A percentile compares a stretch with the other conserved stretches of the same genome.
These are phyloP conservation scores for Phellopilus nigrolimitatus DNA, from an alignment of 1,284 basidiomycete genomes.

Conservation along the genomic window DNA sequence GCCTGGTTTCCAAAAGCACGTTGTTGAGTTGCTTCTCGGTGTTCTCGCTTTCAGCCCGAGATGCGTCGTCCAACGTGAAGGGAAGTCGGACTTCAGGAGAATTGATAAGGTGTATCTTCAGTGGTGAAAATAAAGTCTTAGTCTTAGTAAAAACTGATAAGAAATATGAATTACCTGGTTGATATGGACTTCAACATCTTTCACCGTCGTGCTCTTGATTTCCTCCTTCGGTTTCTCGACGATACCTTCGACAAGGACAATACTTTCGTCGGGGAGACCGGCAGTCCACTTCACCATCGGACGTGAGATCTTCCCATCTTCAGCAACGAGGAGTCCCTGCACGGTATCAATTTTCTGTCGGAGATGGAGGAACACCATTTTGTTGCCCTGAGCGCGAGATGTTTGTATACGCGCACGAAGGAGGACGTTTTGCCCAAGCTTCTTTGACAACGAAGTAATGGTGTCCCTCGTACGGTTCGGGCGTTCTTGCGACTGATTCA, in stretches of 20 bases:
- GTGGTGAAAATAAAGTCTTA: not conserved
- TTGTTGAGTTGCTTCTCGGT: constrained; percentile 35
- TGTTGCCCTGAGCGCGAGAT: constrained; percentile 85
- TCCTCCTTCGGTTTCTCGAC: constrained; percentile 83
- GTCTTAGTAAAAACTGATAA: not conserved
- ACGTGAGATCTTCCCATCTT: constrained; percentile 85
- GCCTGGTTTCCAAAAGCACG: constrained; percentile 87
- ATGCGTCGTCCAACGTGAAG: constrained; percentile 72
- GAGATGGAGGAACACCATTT: constrained; percentile 93
- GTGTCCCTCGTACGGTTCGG: constrained; percentile 46
- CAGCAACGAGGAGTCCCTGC: constrained; percentile 79
- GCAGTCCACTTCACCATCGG: constrained; percentile 97
- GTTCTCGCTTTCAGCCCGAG: constrained; percentile 74
- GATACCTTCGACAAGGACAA: constrained; percentile 84
- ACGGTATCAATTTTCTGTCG: constrained; percentile 89
- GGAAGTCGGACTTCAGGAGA: constrained; percentile 46
- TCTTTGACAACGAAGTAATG: constrained; percentile 65
- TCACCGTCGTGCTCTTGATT: constrained; percentile 88
- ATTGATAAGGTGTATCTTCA: constrained; percentile 18
- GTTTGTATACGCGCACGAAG: constrained; percentile 92
- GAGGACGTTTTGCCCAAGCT: constrained; percentile 71
- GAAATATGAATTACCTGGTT: constrained; percentile 51
- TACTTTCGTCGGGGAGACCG: constrained; percentile 78
- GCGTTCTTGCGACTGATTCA: constrained; percentile 88
- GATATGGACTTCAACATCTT: constrained; percentile 87